Conservation (phyloP, 306 rosid species). For the Notholithocarpus densiflorus region DNA sequence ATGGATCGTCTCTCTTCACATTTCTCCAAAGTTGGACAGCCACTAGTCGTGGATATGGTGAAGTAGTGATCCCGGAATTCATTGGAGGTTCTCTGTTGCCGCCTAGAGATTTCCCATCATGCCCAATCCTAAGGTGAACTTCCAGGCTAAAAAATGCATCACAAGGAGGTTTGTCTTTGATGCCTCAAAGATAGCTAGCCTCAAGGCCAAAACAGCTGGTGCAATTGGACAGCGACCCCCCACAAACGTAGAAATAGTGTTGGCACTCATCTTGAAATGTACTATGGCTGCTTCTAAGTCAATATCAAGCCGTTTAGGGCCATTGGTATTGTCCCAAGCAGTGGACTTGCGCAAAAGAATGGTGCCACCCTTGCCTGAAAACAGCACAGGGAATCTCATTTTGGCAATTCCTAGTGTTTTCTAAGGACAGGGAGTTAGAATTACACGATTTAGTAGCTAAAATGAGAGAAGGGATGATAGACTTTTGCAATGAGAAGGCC, state of each 20-base stretch:
- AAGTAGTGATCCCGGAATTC: background rate
- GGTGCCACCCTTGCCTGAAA: background rate
- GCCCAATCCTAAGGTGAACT: background rate
- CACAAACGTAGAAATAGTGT: conserved; percentile 4
- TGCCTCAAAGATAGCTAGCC: background rate
- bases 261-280: background rate
- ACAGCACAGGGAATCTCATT: background rate
- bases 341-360: conserved; percentile 4
- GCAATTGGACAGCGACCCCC: background rate
- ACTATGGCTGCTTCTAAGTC: background rate
- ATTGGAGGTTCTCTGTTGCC: conserved; percentile 3
- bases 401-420: background rate
- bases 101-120: background rate
- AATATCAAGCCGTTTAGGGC: background rate
- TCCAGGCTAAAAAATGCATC: background rate
- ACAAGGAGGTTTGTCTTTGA: conserved; percentile 14
- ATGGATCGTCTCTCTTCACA: conserved; percentile 11
- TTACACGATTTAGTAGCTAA: background rate
- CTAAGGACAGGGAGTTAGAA: background rate
- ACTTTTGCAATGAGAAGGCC: background rate
- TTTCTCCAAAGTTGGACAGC: conserved; percentile 23
- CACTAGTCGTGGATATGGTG: background rate
- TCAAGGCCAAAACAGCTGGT: background rate
- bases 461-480: background rate
- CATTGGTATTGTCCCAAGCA: background rate